phyloP scores from a whole-genome alignment of 495 filamentous ascomycete species.

The Trichocladium uniseriatum region DNA sequence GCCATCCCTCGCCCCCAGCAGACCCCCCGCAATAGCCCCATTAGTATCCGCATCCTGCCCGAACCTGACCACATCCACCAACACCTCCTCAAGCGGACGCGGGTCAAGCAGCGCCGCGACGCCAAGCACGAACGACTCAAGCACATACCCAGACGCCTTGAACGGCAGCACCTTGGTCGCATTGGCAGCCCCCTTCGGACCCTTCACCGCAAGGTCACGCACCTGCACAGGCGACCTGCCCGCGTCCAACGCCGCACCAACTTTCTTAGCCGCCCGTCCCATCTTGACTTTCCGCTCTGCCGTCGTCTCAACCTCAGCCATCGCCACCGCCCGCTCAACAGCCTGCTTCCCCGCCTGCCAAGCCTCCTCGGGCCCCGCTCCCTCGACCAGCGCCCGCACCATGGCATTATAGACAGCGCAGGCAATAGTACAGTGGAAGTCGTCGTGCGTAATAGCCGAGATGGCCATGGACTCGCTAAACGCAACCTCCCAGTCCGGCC shows the following conservation, averaged over 20 bases:
- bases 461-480: constrained; percentile 12
- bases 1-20: constrained; percentile 26
- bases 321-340: background rate
- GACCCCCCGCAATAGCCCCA: constrained; percentile 25
- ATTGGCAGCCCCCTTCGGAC: constrained; percentile 13
- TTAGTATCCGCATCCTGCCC: constrained; percentile 28
- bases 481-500: background rate
- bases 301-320: background rate
- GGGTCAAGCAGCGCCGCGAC: constrained; percentile 24
- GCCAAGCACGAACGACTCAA: constrained; percentile 22
- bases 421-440: constrained; percentile 11
- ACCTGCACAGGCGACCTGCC: constrained; percentile 10
- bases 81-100: constrained; percentile 22
- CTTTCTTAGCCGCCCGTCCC: constrained; percentile 7
- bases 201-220: constrained; percentile 18
- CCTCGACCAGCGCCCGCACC: constrained; percentile 15
- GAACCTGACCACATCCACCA: constrained; percentile 26
- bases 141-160: constrained; percentile 18
- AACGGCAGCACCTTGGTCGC: constrained; percentile 12
- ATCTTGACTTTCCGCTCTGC: background rate
- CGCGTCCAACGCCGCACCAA: constrained; percentile 8
- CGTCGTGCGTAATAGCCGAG: constrained; percentile 20
- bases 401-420: constrained; percentile 22
- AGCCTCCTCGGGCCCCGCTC: constrained; percentile 10
- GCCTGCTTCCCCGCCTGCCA: constrained; percentile 9